These are phyloP conservation scores for Aurinia saxatilis DNA, from an alignment of 345 rosid genomes.

Conservation along the genomic window DNA sequence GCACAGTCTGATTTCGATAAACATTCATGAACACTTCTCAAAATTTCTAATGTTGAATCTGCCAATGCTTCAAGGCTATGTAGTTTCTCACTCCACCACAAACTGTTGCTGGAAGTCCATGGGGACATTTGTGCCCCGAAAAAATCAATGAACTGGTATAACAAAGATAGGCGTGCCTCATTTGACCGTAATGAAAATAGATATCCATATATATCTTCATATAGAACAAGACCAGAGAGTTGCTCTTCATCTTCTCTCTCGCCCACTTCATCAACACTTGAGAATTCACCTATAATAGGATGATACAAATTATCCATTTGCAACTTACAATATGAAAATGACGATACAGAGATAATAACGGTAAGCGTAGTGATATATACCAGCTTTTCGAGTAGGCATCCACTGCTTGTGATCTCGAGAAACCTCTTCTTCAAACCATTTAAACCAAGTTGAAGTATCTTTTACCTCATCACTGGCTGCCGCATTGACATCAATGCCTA, in stretches of 20 bases:
- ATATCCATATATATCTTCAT: slow-evolving; percentile 77
- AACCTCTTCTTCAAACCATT: slow-evolving; percentile 82
- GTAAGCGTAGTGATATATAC: slow-evolving; percentile 29
- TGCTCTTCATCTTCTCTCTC: slow-evolving; percentile 62
- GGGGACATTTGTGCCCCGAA: slow-evolving; percentile 71
- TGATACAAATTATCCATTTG: slow-evolving; percentile 2
- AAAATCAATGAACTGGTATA: slow-evolving; percentile 73
- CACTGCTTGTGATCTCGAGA: slow-evolving; percentile 70
- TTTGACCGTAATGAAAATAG: slow-evolving; percentile 66
- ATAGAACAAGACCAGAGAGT: slow-evolving; percentile 51
- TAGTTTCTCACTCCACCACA: slow-evolving; percentile 72
- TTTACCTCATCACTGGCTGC: slow-evolving; percentile 57
- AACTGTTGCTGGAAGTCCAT: slow-evolving; percentile 70
- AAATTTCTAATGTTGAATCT: slow-evolving; percentile 38
- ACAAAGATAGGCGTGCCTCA: slow-evolving; percentile 65
- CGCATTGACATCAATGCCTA: slow-evolving; percentile 70
- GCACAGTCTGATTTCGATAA: slow-evolving; percentile 29
- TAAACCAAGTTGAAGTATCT: slow-evolving; percentile 75
- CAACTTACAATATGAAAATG: not conserved
- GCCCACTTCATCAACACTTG: slow-evolving; percentile 34
- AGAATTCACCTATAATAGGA: slow-evolving; percentile 31
- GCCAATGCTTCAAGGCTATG: slow-evolving; percentile 58
- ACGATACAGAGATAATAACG: slow-evolving; percentile 1
- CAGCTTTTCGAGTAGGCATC: slow-evolving; percentile 76
- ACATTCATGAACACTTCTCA: slow-evolving; percentile 41